Conservation (phyloP, 192 early-diverging fungal genomes). For the Backusella tarrabulga region DNA sequence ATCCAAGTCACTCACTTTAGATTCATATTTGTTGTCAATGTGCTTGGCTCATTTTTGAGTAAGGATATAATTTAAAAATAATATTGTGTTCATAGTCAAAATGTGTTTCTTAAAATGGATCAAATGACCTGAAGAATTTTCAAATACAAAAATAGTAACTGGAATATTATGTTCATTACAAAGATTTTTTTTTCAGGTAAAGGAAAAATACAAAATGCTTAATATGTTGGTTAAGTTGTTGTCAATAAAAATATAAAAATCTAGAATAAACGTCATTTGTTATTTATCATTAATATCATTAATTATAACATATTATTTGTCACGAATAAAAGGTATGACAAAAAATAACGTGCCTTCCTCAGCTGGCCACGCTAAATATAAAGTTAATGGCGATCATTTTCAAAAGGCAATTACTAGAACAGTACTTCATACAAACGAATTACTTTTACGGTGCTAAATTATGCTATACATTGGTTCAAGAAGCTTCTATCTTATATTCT, state of each 20-base stretch:
- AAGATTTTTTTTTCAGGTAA: neutral
- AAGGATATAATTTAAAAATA: neutral
- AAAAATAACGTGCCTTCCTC: conserved; percentile 2
- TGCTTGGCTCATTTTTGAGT: neutral
- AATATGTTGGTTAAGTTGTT: neutral
- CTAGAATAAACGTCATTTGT: neutral
- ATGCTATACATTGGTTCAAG: neutral
- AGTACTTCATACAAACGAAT: neutral
- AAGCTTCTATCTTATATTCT: neutral
- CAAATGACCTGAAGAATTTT: neutral
- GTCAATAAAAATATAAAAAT: neutral
- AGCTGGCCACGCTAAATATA: neutral
- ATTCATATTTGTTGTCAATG: neutral
- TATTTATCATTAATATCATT: neutral
- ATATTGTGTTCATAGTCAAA: neutral
- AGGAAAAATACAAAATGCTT: neutral
- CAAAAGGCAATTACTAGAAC: neutral
- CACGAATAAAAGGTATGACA: neutral
- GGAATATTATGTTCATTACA: neutral
- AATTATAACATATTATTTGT: neutral
- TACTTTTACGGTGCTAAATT: neutral
- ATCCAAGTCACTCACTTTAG: neutral
- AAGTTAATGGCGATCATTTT: neutral
- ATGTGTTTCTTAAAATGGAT: neutral
- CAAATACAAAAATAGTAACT: neutral